A percentile compares a stretch with the other conserved stretches of the same genome.
Evolutionary conservation across 768 basidiomycete genomes (phyloP).

Genomic region (Boletus speciosus): DNA sequence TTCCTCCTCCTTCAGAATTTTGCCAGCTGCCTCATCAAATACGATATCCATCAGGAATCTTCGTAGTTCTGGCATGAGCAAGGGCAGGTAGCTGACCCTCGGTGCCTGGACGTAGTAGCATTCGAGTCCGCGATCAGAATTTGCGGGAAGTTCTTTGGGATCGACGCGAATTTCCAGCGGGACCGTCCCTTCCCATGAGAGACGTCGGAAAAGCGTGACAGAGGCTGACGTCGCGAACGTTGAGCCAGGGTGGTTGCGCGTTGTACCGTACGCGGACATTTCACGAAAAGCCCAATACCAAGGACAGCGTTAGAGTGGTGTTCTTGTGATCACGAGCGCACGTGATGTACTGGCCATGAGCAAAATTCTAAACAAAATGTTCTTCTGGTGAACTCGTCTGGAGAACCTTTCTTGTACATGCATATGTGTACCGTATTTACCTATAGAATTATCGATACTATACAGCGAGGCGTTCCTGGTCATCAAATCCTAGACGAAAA

Average conservation of each 20-base stretch:
- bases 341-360: slow-evolving; percentile 7
- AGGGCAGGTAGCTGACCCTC: slow-evolving; percentile 88
- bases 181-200: slow-evolving; percentile 90
- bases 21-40: slow-evolving; percentile 80
- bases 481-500: slow-evolving; percentile 7
- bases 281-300: slow-evolving; percentile 2
- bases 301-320: not conserved
- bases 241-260: slow-evolving; percentile 46
- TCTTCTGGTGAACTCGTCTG: too few species aligned
- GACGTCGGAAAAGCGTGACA: slow-evolving; percentile 79
- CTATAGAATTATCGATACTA: too few species aligned
- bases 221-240: slow-evolving; percentile 51
- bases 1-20: slow-evolving; percentile 77
- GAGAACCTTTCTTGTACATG: too few species aligned
- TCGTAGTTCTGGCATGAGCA: slow-evolving; percentile 85
- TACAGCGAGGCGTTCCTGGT: not conserved
- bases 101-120: slow-evolving; percentile 90
- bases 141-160: slow-evolving; percentile 84
- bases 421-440: too few species aligned
- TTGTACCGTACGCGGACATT: slow-evolving; percentile 55
- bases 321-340: not conserved
- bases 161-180: slow-evolving; percentile 88
- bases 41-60: slow-evolving; percentile 89
- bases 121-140: slow-evolving; percentile 85
- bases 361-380: too few species aligned